phyloP scores from a whole-genome alignment of 768 basidiomycete species.

The Mycena crocata region DNA sequence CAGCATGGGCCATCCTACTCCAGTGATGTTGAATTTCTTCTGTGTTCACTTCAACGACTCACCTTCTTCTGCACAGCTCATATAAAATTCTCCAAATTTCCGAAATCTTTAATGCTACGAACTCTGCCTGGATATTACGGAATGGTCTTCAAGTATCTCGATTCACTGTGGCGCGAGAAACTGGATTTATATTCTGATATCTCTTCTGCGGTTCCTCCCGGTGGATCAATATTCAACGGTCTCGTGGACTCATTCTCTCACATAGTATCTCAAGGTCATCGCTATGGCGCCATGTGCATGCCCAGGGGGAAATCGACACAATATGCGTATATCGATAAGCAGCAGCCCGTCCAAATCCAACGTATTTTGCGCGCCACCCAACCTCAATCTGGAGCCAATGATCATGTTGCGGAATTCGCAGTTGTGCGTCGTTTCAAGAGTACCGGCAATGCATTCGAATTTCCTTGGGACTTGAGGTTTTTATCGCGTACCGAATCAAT shows the following conservation, averaged over 20 bases:
- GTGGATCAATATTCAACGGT: background rate
- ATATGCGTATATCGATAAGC: slow-evolving; percentile 29
- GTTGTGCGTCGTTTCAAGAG: slow-evolving; percentile 20
- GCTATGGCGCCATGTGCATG: no score
- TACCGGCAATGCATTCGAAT: slow-evolving; percentile 1
- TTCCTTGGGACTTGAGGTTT: no score
- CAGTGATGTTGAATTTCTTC: background rate
- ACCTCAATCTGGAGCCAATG: background rate
- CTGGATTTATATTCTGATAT: slow-evolving; percentile 10
- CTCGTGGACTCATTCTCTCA: no score
- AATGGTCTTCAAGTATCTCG: background rate
- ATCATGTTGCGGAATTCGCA: slow-evolving; percentile 11
- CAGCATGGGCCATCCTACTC: slow-evolving; percentile 1
- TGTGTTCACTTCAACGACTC: background rate
- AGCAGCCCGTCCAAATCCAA: slow-evolving; percentile 24
- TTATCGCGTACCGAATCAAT: no score
- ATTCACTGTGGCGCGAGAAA: background rate
- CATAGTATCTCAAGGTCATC: no score
- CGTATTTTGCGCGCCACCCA: slow-evolving; percentile 23
- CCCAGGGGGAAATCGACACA: slow-evolving; percentile 21
- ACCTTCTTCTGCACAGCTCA: background rate
- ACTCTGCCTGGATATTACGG: background rate
- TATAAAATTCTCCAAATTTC: background rate
- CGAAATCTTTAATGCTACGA: background rate
- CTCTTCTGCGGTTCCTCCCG: slow-evolving; percentile 25